phyloP scores from a whole-genome alignment of 192 early-diverging fungal species.

The Linnemannia exigua region DNA sequence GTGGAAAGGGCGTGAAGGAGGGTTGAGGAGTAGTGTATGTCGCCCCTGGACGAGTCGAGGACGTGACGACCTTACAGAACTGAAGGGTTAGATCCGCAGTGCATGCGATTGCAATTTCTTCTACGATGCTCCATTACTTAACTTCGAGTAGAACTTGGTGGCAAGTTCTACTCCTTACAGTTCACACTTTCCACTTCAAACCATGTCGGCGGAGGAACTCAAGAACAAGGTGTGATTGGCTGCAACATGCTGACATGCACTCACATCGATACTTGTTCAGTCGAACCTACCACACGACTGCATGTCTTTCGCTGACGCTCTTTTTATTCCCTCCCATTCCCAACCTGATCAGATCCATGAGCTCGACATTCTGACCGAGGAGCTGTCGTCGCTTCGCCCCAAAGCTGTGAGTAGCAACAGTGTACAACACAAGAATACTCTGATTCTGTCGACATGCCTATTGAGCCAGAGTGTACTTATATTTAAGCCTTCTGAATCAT shows the following conservation, averaged over 20 bases:
- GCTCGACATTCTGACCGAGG: conserved; percentile 50
- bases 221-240: conserved; percentile 23
- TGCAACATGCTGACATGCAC: too few relatives aligned
- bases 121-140: not conserved
- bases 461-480: not conserved
- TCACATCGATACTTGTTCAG: not conserved
- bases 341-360: conserved; percentile 32
- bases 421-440: not conserved
- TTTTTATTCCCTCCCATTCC: not conserved
- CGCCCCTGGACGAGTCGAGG: not conserved
- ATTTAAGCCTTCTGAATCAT: not conserved
- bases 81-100: not conserved
- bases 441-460: not conserved
- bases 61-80: conserved; percentile 3
- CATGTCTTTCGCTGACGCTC: not conserved
- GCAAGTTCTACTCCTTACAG: not conserved
- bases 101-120: not conserved
- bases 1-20: too few relatives aligned
- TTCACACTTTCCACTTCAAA: not conserved
- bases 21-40: too few relatives aligned
- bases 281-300: not conserved
- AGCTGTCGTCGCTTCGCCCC: conserved; percentile 32
- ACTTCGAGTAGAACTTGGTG: not conserved
- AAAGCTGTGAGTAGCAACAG: conserved; percentile 19
- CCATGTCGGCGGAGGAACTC: conserved; percentile 25